phyloP scores from a whole-genome alignment of 148 eudicot genomes.

The Fagopyrum homotropicum region DNA sequence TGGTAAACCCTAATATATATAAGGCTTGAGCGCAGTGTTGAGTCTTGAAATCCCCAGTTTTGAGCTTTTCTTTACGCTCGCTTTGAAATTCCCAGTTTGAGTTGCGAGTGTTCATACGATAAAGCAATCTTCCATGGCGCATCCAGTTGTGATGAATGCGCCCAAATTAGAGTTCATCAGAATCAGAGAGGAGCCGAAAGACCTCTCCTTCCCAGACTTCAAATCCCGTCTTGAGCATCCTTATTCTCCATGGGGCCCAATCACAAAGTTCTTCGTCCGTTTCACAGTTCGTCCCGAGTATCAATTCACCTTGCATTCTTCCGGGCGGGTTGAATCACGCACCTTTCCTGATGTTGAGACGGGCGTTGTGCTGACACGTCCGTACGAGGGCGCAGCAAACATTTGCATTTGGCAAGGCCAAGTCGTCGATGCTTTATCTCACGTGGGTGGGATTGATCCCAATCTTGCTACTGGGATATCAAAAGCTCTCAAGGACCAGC shows the following conservation, averaged over 20 bases:
- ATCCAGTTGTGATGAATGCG: not conserved
- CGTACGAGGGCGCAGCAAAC: slow-evolving; percentile 2
- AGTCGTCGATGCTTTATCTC: not conserved
- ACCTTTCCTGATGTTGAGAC: not conserved
- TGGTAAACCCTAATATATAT: no score
- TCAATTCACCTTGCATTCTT: not conserved
- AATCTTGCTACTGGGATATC: not conserved
- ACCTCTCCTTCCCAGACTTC: not conserved
- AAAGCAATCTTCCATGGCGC: not conserved
- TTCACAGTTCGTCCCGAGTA: not conserved
- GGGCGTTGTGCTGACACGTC: not conserved
- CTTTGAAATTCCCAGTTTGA: no score
- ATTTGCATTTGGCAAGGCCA: slow-evolving; percentile 4
- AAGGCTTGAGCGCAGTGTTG: no score
- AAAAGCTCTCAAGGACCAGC: not conserved
- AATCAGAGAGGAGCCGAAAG: not conserved
- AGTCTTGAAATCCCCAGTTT: no score
- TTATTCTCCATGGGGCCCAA: not conserved
- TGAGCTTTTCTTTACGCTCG: no score
- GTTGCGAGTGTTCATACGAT: no score
- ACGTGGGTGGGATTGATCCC: not conserved
- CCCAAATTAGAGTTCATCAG: not conserved
- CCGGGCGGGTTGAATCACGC: not conserved
- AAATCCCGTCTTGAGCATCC: not conserved
- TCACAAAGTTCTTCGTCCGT: slow-evolving; percentile 5